Evolutionary conservation across 805 yeast species (phyloP).

Genomic region (Kodamaea hsintzibuensis): DNA sequence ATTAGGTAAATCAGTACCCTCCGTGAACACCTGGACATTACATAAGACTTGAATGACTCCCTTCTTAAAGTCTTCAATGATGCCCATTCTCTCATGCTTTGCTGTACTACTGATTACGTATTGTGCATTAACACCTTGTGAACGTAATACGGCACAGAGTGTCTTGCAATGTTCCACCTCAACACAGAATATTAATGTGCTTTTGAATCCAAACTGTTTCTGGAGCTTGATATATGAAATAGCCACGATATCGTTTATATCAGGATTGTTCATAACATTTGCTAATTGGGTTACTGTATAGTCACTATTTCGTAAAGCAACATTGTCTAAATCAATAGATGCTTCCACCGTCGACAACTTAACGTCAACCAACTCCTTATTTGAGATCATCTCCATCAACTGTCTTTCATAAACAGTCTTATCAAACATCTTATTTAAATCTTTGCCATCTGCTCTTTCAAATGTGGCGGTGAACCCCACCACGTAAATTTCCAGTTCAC

Average conservation of each 20-base stretch:
- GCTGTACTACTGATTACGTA: conserved; percentile 70
- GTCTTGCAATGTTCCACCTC: conserved; percentile 65
- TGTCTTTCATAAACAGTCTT: conserved; percentile 71
- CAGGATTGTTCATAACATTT: conserved; percentile 51
- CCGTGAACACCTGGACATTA: conserved; percentile 90
- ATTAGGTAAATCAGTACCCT: conserved; percentile 92
- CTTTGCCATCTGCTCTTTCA: conserved; percentile 68
- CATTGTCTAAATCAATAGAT: conserved; percentile 44
- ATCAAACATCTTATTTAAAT: conserved; percentile 63
- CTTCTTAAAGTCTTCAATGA: conserved; percentile 56
- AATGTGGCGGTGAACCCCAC: conserved; percentile 91
- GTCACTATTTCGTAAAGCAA: conserved; percentile 44
- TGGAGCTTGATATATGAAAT: conserved; percentile 47
- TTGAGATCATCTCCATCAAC: conserved; percentile 63
- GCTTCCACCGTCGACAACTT: conserved; percentile 59
- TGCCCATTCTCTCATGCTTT: conserved; percentile 47
- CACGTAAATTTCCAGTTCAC: conserved; percentile 50
- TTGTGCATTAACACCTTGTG: conserved; percentile 65
- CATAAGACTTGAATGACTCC: conserved; percentile 72
- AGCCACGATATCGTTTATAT: conserved; percentile 57
- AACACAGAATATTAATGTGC: conserved; percentile 78
- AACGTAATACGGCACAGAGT: conserved; percentile 53
- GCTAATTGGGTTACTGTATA: conserved; percentile 55
- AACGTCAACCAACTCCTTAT: conserved; percentile 70
- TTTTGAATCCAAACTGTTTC: conserved; percentile 42